Evolutionary conservation across 176 grass and related monocot genomes (phyloP), one percentile per base, ranked within the genome.

Genomic region (Aegilops bicornis): DNA sequence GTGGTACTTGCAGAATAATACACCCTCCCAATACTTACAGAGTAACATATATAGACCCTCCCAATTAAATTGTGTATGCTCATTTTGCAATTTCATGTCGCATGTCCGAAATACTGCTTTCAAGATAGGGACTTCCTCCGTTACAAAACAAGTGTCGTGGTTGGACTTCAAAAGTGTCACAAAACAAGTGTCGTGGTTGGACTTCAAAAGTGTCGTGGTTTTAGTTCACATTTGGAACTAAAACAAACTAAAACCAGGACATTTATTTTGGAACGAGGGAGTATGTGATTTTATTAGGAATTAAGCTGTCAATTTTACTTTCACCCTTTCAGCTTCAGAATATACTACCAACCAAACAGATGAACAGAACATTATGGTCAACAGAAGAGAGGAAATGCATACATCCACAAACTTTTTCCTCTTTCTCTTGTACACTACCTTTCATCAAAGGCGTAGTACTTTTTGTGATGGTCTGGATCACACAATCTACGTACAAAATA

Each of bases 371-470:
- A 78, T 4, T 27, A 50, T 17, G n/a, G 20, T 47, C 48, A 22
- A 78, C 64, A 83, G 3, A 40, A 63, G 77, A 24, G 22, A 56
- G 69, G 11, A 70, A 77, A 88, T 85, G 86, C 59, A 70, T 61
- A 78, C 52, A 59, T 71, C 64, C 40, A 73, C 43, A 24, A 73
- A 79, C 68, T 69, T 30, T 76, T 45, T 48, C 35, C 23, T 42
- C 16, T 84, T 75, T 82, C 78, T 91, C 82, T 88, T 82, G 82
- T 88, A 82, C 82, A 85, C 19, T 88, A 86, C 86, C 88, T 52
- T 88, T 88, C 29, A 66, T 83, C 78, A 31, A 69, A 56, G 54
- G 52, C 69, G 10, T 54, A 73, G 68, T 77, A 86, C 56, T 22
- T 59, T 52, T 43, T 31, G 32, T 64, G 64, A 70, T 43, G 11